Evolutionary conservation across 1,284 basidiomycete genomes (phyloP).

Genomic region (Cryptococcus amylolentus): DNA sequence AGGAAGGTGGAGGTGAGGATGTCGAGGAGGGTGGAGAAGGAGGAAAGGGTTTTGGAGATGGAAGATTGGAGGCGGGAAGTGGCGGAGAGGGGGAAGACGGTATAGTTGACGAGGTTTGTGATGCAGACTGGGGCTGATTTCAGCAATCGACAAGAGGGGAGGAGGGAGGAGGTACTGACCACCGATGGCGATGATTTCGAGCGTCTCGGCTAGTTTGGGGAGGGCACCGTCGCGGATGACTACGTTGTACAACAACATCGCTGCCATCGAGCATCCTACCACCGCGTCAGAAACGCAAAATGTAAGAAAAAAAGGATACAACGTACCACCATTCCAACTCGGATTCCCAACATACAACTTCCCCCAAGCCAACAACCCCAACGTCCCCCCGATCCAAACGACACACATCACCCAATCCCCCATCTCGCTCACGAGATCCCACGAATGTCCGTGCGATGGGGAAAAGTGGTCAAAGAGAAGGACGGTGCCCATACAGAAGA

Average conservation of each 20-base stretch:
- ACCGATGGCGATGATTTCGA: slow-evolving; percentile 74
- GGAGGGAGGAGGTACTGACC: slow-evolving; percentile 20
- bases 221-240: slow-evolving; percentile 89
- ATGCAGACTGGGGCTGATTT: slow-evolving; percentile 53
- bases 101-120: slow-evolving; percentile 77
- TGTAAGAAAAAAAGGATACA: background rate
- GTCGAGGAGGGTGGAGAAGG: slow-evolving; percentile 76
- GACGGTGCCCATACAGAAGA: slow-evolving; percentile 75
- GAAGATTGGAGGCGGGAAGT: slow-evolving; percentile 73
- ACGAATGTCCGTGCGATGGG: slow-evolving; percentile 34
- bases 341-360: slow-evolving; percentile 84
- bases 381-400: slow-evolving; percentile 74
- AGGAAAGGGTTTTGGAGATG: slow-evolving; percentile 79
- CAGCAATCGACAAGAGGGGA: background rate
- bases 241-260: slow-evolving; percentile 79
- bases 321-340: slow-evolving; percentile 80
- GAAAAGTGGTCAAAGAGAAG: slow-evolving; percentile 64
- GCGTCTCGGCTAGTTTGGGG: slow-evolving; percentile 66
- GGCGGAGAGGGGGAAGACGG: slow-evolving; percentile 79
- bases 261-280: slow-evolving; percentile 82
- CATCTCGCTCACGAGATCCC: slow-evolving; percentile 43
- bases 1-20: slow-evolving; percentile 80
- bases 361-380: slow-evolving; percentile 69
- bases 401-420: slow-evolving; percentile 58
- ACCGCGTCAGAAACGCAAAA: background rate